Conservation (phyloP, 83 land plant species). For the Picea mariana region DNA sequence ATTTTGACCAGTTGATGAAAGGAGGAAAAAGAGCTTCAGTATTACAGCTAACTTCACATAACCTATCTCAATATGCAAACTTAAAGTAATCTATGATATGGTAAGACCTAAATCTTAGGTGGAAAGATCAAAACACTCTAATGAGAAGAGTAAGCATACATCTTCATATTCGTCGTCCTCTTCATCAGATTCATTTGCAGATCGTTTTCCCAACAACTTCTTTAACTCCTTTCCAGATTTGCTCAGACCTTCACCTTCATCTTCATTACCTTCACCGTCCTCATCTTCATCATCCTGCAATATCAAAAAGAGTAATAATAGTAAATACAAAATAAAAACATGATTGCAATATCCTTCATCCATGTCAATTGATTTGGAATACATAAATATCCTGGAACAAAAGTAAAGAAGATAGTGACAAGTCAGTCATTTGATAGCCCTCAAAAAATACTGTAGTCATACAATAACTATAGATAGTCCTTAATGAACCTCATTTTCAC, state of each 20-base stretch:
- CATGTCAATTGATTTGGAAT: too few relatives aligned
- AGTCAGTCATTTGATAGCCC: too few relatives aligned
- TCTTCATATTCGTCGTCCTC: slow-evolving; percentile 86
- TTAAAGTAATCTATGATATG: background rate
- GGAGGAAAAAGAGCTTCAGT: background rate
- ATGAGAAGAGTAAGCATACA: slow-evolving; percentile 39
- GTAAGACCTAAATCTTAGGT: background rate
- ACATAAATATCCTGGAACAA: too few relatives aligned
- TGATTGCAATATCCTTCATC: background rate
- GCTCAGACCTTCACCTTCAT: slow-evolving; percentile 87
- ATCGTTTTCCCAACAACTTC: slow-evolving; percentile 80
- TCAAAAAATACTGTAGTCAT: too few relatives aligned
- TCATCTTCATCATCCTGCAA: slow-evolving; percentile 65
- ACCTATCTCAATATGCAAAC: background rate
- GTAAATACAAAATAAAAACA: background rate
- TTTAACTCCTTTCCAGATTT: slow-evolving; percentile 97
- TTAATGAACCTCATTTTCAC: too few relatives aligned
- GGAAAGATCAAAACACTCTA: background rate
- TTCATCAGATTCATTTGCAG: slow-evolving; percentile 88
- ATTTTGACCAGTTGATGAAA: background rate
- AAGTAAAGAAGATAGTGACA: too few relatives aligned
- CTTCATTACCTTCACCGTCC: slow-evolving; percentile 64
- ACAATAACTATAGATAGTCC: too few relatives aligned
- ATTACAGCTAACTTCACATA: background rate
- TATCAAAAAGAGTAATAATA: background rate